Conservation (phyloP, 2,329 filamentous ascomycete species). For the Epichloe bromicola region DNA sequence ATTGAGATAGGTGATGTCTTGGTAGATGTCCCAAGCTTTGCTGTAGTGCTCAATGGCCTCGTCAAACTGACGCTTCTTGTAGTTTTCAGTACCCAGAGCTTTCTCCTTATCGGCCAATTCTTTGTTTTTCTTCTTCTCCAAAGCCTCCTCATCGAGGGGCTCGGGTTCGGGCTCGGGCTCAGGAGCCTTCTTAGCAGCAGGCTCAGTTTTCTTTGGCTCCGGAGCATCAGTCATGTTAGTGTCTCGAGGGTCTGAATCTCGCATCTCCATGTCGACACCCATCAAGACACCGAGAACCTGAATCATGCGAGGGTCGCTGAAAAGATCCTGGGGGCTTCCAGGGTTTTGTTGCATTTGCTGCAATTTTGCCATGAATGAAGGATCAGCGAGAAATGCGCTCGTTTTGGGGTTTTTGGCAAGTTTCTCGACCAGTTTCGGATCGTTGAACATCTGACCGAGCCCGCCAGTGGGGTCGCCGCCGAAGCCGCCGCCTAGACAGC, state of each 20-base stretch:
- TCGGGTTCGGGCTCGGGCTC: constrained; percentile 43
- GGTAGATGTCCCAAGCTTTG: constrained; percentile 87
- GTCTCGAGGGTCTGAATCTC: constrained; percentile 36
- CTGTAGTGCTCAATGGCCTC: constrained; percentile 86
- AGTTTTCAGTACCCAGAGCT: constrained; percentile 81
- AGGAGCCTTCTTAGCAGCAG: constrained; percentile 40
- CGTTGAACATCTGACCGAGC: constrained; percentile 86
- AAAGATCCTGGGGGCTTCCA: constrained; percentile 57
- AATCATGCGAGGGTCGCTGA: constrained; percentile 83
- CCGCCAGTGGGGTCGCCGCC: constrained; percentile 57
- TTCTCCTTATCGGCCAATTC: constrained; percentile 90
- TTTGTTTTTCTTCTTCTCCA: constrained; percentile 83
- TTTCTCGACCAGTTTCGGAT: constrained; percentile 81
- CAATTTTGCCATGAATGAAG: constrained; percentile 81
- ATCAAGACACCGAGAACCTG: constrained; percentile 88
- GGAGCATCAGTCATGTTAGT: constrained; percentile 63
- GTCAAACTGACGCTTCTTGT: constrained; percentile 98
- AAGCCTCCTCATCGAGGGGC: constrained; percentile 67
- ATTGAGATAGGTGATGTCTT: constrained; percentile 96
- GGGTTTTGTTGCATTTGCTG: constrained; percentile 73
- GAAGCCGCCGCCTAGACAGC: constrained; percentile 10
- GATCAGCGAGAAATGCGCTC: constrained; percentile 62
- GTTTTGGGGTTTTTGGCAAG: constrained; percentile 94
- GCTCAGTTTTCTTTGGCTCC: constrained; percentile 26
- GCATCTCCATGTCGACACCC: constrained; percentile 72